phyloP scores from a whole-genome alignment of 2,329 filamentous ascomycete species.

The Colletotrichum sidae region DNA sequence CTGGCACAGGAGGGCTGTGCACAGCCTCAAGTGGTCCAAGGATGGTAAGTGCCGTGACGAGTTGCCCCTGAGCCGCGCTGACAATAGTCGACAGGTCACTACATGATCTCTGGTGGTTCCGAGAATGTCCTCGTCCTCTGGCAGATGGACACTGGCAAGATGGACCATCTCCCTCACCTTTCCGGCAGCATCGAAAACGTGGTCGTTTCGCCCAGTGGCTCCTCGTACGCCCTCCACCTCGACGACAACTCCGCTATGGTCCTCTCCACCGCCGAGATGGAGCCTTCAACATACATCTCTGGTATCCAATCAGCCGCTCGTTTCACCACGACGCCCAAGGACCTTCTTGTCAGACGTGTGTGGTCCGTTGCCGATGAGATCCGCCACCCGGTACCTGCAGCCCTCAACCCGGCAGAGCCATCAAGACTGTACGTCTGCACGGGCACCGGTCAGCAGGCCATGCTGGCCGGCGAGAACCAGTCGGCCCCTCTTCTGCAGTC shows the following conservation, averaged over 20 bases:
- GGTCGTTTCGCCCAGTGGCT: slow-evolving; percentile 81
- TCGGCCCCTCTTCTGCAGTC: slow-evolving; percentile 78
- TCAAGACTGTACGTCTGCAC: slow-evolving; percentile 77
- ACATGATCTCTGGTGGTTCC: slow-evolving; percentile 90
- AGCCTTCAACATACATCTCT: slow-evolving; percentile 84
- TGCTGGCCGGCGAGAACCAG: slow-evolving; percentile 60
- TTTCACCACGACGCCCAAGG: slow-evolving; percentile 62
- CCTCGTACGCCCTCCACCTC: slow-evolving; percentile 85
- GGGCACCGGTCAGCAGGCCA: slow-evolving; percentile 68
- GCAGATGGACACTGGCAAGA: slow-evolving; percentile 89
- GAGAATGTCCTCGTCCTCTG: slow-evolving; percentile 92
- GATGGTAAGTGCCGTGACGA: slow-evolving; percentile 73
- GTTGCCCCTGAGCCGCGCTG: background rate
- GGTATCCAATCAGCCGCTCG: slow-evolving; percentile 78
- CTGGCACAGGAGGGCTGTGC: slow-evolving; percentile 90
- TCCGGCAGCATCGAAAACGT: slow-evolving; percentile 87
- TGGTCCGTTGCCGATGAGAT: slow-evolving; percentile 58
- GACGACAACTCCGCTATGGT: slow-evolving; percentile 95
- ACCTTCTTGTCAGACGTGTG: slow-evolving; percentile 64
- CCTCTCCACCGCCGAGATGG: slow-evolving; percentile 88
- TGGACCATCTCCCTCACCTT: slow-evolving; percentile 90
- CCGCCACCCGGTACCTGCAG: slow-evolving; percentile 66
- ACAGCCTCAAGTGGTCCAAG: slow-evolving; percentile 88
- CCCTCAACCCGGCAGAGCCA: slow-evolving; percentile 70
- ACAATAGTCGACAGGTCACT: slow-evolving; percentile 74